Evolutionary conservation across 140 eudicot species (phyloP).

Genomic region (Flaveria floridana): DNA sequence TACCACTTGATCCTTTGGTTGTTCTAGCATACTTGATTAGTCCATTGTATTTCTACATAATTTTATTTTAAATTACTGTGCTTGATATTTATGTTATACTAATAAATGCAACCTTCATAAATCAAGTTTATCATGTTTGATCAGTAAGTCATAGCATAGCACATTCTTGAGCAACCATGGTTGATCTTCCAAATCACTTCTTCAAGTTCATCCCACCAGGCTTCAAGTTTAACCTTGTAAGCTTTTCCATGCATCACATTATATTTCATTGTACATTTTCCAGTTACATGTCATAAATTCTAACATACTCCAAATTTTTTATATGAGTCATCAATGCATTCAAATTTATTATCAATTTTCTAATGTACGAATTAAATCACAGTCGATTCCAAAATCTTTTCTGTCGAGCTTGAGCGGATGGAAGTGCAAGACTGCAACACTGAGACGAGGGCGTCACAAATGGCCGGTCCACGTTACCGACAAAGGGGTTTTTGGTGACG

Average conservation of each 20-base stretch:
- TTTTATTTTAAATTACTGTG: too few relatives aligned
- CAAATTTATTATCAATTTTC: too few relatives aligned
- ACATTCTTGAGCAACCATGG: not conserved
- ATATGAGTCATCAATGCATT: too few relatives aligned
- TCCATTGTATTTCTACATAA: too few relatives aligned
- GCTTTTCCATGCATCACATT: not conserved
- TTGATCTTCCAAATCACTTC: slow-evolving; percentile 24
- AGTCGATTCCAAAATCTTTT: slow-evolving; percentile 31
- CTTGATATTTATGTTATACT: too few relatives aligned
- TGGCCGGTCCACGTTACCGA: slow-evolving; percentile 28
- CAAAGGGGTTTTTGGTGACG: slow-evolving; percentile 20
- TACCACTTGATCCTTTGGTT: too few relatives aligned
- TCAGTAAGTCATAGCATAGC: not conserved
- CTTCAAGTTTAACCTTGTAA: slow-evolving; percentile 28
- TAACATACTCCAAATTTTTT: too few relatives aligned
- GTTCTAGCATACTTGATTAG: too few relatives aligned
- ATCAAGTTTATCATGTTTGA: not conserved
- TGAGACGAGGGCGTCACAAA: slow-evolving; percentile 20
- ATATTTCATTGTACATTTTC: not conserved
- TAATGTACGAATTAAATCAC: not conserved
- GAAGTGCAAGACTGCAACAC: not conserved
- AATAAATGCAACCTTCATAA: too few relatives aligned
- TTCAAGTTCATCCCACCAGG: slow-evolving; percentile 33
- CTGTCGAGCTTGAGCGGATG: not conserved
- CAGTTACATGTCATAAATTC: not conserved